Conservation (phyloP, 805 yeast genomes). For the Candida sanyiensis region DNA sequence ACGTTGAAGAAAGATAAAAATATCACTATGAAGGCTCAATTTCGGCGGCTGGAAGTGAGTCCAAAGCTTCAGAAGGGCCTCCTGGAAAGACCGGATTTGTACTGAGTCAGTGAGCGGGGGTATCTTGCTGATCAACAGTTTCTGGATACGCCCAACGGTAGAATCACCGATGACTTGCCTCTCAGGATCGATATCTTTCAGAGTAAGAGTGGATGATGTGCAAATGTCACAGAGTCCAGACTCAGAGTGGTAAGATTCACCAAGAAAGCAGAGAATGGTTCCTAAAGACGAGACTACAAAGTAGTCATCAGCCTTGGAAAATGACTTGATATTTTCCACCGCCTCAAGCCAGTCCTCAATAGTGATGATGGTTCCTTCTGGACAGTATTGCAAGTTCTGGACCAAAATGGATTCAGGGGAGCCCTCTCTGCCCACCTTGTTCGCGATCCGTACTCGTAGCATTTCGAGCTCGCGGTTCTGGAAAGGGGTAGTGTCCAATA, state of each 20-base stretch:
- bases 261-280: conserved; percentile 33
- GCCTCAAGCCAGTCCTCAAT: conserved; percentile 11
- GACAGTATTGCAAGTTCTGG: no score
- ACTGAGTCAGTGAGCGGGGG: conserved; percentile 15
- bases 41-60: conserved; percentile 47
- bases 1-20: conserved; percentile 37
- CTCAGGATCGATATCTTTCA: conserved; percentile 21
- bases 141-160: conserved; percentile 20
- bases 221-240: conserved; percentile 15
- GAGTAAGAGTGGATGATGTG: conserved; percentile 5
- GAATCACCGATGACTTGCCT: no score
- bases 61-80: conserved; percentile 43
- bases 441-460: no score
- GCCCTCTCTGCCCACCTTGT: no score
- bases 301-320: conserved; percentile 10
- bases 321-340: background rate
- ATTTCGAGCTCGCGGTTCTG: no score
- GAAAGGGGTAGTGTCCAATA: no score
- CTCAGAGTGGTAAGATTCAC: conserved; percentile 25
- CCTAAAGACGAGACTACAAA: conserved; percentile 33
- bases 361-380: background rate
- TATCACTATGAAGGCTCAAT: conserved; percentile 21
- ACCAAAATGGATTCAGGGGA: no score
- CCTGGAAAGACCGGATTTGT: conserved; percentile 39
- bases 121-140: background rate